phyloP scores from a whole-genome alignment of 768 basidiomycete species.

The Infundibulicybe gibba region DNA sequence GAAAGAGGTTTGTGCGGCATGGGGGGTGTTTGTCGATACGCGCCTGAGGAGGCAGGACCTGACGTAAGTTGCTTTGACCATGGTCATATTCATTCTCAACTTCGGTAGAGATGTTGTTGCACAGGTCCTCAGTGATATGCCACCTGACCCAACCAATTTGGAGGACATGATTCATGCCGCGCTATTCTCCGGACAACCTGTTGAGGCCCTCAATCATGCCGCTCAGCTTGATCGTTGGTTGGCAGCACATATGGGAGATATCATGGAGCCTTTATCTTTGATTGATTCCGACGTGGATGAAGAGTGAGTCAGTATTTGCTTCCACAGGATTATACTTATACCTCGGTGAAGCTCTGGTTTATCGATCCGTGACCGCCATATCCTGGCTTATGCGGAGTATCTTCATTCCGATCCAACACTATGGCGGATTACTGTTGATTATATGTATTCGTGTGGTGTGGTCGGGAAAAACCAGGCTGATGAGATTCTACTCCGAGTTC shows the following conservation, averaged over 20 bases:
- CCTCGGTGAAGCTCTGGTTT: constrained; percentile 46
- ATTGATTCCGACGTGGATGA: constrained; percentile 47
- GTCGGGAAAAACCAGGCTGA: constrained; percentile 72
- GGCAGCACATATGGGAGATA: constrained; percentile 83
- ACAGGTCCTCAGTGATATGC: constrained; percentile 62
- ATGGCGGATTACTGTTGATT: constrained; percentile 88
- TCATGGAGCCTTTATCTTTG: constrained; percentile 75
- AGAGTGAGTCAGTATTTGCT: constrained; percentile 41
- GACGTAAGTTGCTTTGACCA: constrained; percentile 51
- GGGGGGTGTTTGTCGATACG: constrained; percentile 85
- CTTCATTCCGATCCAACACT: constrained; percentile 77
- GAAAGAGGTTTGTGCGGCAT: constrained; percentile 87
- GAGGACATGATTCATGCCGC: constrained; percentile 79
- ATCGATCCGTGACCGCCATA: constrained; percentile 72
- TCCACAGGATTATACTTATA: neutral
- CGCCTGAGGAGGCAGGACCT: constrained; percentile 79
- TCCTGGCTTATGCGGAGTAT: constrained; percentile 82
- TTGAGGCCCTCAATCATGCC: constrained; percentile 64
- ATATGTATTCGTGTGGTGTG: constrained; percentile 81
- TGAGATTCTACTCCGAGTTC: constrained; percentile 70
- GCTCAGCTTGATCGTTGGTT: constrained; percentile 80
- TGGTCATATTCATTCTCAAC: constrained; percentile 4
- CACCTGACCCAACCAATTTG: constrained; percentile 70
- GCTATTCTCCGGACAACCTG: constrained; percentile 66
- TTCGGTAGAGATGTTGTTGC: constrained; percentile 54